Evolutionary conservation across 257 asterid genomes (phyloP).

Genomic region (Solanum pimpinellifolium): DNA sequence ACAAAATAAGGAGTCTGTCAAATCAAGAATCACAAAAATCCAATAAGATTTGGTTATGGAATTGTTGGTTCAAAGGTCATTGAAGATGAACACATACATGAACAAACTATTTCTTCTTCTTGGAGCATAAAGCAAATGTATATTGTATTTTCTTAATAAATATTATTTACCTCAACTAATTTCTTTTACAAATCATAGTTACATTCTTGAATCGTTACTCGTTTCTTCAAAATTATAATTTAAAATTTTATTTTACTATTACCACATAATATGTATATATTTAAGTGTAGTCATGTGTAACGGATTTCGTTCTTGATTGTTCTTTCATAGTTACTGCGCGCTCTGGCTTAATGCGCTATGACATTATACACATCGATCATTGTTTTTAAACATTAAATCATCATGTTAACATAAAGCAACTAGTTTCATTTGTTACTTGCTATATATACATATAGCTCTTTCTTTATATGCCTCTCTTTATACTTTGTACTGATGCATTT

Average conservation of each 20-base stretch:
- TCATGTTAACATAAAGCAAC: neutral
- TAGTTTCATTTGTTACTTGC: neutral
- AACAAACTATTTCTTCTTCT: neutral
- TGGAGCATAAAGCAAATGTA: neutral
- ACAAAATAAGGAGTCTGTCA: slow-evolving; percentile 6
- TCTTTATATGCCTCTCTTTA: neutral
- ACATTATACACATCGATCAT: neutral
- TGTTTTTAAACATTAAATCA: neutral
- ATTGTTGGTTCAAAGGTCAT: slow-evolving; percentile 6
- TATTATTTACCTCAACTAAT: neutral
- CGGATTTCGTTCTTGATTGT: neutral
- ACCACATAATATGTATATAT: neutral
- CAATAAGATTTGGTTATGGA: slow-evolving; percentile 2
- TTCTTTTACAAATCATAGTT: neutral
- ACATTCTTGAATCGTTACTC: neutral
- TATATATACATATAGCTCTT: neutral
- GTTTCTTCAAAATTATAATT: neutral
- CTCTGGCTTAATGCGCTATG: neutral
- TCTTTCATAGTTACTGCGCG: neutral
- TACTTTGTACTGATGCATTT: neutral
- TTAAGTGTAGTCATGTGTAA: neutral
- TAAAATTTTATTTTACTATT: neutral
- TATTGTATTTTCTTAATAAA: neutral
- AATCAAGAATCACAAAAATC: slow-evolving; percentile 18
- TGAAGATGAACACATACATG: slow-evolving; percentile 47